Base-by-base conservation (phyloP, 1,139 yeast species). In the Kodamaea fungicola region DNA sequence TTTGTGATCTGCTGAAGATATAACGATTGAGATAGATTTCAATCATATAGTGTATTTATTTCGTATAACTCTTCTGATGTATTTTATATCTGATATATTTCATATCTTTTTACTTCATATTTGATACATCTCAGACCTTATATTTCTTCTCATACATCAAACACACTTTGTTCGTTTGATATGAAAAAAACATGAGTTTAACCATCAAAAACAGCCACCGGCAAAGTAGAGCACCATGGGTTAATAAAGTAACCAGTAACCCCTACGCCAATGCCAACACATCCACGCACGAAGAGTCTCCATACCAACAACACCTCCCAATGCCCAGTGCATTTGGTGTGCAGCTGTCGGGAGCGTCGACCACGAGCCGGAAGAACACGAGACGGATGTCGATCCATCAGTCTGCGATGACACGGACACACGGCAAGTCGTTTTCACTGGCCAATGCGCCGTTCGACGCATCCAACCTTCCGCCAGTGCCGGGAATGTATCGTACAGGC, bases 201-300 rank as follows among this genome's bases (percentile, higher is more conserved):
- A 65, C 61, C 21, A 43, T 43, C 35, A 59, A 56, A 45, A 56
- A 55, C 12, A 51, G 62, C 4, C 64, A 67, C 42, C 57, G 76
- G 21, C 68, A 70, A 49, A 68, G 74, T 49, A 58, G 64, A 41
- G 75, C 76, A 1, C 73, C 74, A 7, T 71, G 76, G 76, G 47
- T 43, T 23, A 26, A 30, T 23, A 38, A 40, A 37, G 55, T 52
- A 38, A 37, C 49, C 21, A 50, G 47, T 40, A 64, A 67, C 41
- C 74, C 74, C 1, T 67, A 68, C 41, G 69, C 71, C 35, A 52
- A 52, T 35, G 63, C 62, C 32, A 56, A 55, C 40, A 47, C 57
- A 5, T 48, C 49, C 16, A 34, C 42, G 8, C 41, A 24, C 5
- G 31, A 34, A 10, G n/a, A 10, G 7, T 33, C 27, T 9, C 31